Evolutionary conservation across 805 yeast genomes (phyloP).

Genomic region (Teunomyces barrocoloradensis): DNA sequence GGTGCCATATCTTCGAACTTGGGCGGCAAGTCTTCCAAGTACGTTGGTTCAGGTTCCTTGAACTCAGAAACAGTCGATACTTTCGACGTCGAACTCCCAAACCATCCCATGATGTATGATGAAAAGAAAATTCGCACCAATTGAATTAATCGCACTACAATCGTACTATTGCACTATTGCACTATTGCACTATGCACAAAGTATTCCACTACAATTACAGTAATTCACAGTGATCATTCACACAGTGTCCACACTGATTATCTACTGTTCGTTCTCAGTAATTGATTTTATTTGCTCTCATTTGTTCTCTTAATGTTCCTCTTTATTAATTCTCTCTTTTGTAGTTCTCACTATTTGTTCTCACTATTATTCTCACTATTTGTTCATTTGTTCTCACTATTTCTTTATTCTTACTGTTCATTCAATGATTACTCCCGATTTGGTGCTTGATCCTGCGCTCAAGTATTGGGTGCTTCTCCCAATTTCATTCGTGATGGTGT

Average conservation of each 20-base stretch:
- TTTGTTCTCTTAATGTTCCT: too few relatives aligned
- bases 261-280: too few relatives aligned
- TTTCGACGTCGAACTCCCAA: conserved; percentile 34
- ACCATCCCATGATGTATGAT: conserved; percentile 39
- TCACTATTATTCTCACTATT: not conserved
- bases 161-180: too few relatives aligned
- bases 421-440: conserved; percentile 17
- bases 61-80: conserved; percentile 35
- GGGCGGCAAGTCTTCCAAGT: conserved; percentile 52
- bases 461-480: conserved; percentile 91
- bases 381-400: not conserved
- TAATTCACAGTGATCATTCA: too few relatives aligned
- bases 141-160: too few relatives aligned
- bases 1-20: conserved; percentile 42
- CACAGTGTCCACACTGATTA: too few relatives aligned
- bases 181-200: too few relatives aligned
- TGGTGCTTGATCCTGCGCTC: conserved; percentile 71
- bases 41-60: conserved; percentile 23
- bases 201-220: too few relatives aligned
- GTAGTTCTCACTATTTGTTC: too few relatives aligned
- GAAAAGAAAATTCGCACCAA: not conserved
- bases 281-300: too few relatives aligned
- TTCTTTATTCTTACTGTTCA: not conserved
- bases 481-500: conserved; percentile 82
- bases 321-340: not conserved